Percentiles rank a stretch among this genome's conserved stretches.
Evolutionary conservation across 1,139 yeast genomes (phyloP).

Genomic region (Blastobotrys raffinosifermentans): DNA sequence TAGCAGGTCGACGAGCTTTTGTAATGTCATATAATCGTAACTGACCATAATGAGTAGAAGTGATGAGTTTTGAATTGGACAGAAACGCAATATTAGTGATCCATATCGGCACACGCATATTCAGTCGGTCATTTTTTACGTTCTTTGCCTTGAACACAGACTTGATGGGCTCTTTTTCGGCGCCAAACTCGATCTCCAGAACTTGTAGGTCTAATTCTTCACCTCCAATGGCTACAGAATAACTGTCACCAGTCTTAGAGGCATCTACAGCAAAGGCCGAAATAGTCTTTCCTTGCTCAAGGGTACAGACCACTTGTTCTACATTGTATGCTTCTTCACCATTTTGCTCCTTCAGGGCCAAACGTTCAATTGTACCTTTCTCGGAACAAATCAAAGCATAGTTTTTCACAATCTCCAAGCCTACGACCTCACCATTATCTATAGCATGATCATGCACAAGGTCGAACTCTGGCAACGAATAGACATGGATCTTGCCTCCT

Average conservation of each 20-base stretch:
- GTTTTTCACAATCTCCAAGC: constrained; percentile 7
- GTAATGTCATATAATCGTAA: constrained; percentile 33
- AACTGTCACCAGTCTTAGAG: constrained; percentile 11
- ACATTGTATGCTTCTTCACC: too few relatives aligned
- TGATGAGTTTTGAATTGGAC: constrained; percentile 36
- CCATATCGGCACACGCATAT: constrained; percentile 35
- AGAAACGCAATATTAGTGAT: constrained; percentile 32
- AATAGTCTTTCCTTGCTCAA: constrained; percentile 3
- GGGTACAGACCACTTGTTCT: too few relatives aligned
- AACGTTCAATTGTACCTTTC: neutral
- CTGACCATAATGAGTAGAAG: constrained; percentile 68
- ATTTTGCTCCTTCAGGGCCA: neutral
- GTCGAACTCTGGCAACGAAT: constrained; percentile 13
- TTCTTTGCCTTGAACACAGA: constrained; percentile 34
- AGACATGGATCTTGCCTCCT: constrained; percentile 22
- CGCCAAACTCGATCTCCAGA: constrained; percentile 14
- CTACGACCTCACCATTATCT: constrained; percentile 6
- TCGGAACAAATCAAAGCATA: constrained; percentile 8
- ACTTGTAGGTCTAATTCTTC: constrained; percentile 41
- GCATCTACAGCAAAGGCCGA: constrained; percentile 12
- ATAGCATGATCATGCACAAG: constrained; percentile 7
- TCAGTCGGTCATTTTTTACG: constrained; percentile 34
- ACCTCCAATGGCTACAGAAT: constrained; percentile 38
- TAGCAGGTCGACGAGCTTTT: constrained; percentile 27
- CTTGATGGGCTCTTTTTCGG: constrained; percentile 8